Evolutionary conservation across 192 early-diverging fungal genomes (phyloP).

Genomic region (Lobulomyces angularis): DNA sequence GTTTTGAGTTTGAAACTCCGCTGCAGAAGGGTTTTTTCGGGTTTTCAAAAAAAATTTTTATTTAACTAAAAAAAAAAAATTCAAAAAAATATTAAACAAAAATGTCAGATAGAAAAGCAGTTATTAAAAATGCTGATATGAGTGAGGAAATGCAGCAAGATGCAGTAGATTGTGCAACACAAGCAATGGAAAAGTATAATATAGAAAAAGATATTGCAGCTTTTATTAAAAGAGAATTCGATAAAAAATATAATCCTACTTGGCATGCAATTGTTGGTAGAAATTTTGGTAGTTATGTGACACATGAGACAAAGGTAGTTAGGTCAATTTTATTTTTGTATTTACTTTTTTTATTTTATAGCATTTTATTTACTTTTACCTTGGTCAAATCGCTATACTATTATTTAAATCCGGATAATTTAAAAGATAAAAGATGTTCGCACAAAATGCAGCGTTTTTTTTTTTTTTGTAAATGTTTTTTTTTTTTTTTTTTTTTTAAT

Average conservation of each 20-base stretch:
- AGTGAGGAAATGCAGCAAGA: conserved; percentile 89
- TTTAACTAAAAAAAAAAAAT: too few relatives aligned
- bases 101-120: conserved; percentile 71
- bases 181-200: conserved; percentile 81
- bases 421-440: neutral
- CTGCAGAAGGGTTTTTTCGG: too few relatives aligned
- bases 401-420: conserved; percentile 80
- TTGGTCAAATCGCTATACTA: conserved; percentile 84
- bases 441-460: neutral
- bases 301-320: conserved; percentile 69
- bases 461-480: neutral
- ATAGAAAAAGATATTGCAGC: conserved; percentile 98
- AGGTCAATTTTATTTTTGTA: neutral
- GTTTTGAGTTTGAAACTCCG: too few relatives aligned
- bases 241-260: conserved; percentile 92
- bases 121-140: conserved; percentile 99
- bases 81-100: conserved; percentile 13
- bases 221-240: conserved; percentile 95
- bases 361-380: conserved; percentile 99
- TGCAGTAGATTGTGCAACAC: conserved; percentile 72
- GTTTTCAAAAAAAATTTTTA: too few relatives aligned
- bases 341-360: conserved; percentile 18
- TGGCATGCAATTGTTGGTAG: conserved; percentile 99
- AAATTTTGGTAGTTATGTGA: conserved; percentile 99
- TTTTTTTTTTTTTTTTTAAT: neutral